Conservation (phyloP, 2,329 filamentous ascomycete species). For the Claviceps arundinis region DNA sequence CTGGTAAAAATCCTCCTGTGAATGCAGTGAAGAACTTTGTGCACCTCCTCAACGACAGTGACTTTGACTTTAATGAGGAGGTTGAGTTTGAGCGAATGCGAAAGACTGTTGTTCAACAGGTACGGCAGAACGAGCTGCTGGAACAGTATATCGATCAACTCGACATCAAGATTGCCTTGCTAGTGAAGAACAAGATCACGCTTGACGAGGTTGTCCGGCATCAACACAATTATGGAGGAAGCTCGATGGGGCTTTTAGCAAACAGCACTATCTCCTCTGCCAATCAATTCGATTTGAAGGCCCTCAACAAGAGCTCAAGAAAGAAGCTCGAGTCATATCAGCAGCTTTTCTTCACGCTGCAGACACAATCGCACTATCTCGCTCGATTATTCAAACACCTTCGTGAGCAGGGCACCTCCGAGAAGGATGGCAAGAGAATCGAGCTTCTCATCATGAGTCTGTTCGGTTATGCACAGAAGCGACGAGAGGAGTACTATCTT, state of each 20-base stretch:
- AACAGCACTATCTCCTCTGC: constrained; percentile 80
- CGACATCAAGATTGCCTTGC: constrained; percentile 94
- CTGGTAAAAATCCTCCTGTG: constrained; percentile 91
- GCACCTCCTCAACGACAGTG: constrained; percentile 91
- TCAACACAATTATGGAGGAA: constrained; percentile 88
- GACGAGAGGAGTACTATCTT: constrained; percentile 91
- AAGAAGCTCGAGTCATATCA: constrained; percentile 96
- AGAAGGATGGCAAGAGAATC: constrained; percentile 86
- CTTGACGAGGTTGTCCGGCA: constrained; percentile 95
- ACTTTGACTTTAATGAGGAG: constrained; percentile 98
- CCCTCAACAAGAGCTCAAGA: constrained; percentile 89
- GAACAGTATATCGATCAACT: constrained; percentile 98
- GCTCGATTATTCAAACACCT: constrained; percentile 76
- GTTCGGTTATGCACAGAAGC: constrained; percentile 94
- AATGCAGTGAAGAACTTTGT: constrained; percentile 97
- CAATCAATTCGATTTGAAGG: constrained; percentile 92
- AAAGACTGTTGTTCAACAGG: constrained; percentile 93
- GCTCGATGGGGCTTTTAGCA: constrained; percentile 70
- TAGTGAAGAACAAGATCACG: constrained; percentile 99
- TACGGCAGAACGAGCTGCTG: constrained; percentile 89
- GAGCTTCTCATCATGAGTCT: constrained; percentile 92
- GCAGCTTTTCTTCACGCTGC: constrained; percentile 91
- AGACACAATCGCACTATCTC: constrained; percentile 92
- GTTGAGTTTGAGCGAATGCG: constrained; percentile 90
- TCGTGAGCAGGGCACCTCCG: constrained; percentile 69